These are phyloP conservation scores for Actinidia polygama DNA, from an alignment of 179 eudicot species.

Conservation along the genomic window DNA sequence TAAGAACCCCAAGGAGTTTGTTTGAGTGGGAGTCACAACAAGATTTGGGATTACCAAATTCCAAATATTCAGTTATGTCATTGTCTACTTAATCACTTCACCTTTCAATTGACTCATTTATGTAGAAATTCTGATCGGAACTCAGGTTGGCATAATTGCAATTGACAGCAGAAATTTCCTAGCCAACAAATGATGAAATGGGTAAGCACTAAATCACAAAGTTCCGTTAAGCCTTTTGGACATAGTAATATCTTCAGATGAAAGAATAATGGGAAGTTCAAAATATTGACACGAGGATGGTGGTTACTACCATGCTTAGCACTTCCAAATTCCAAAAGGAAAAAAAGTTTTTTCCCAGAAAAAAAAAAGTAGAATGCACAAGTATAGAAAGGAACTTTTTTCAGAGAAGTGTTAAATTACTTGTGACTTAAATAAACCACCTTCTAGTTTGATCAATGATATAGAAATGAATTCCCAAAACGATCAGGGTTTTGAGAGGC, in stretches of 20 bases:
- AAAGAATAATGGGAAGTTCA: not conserved
- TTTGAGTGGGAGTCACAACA: too few relatives aligned
- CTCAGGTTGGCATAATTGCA: slow-evolving; percentile 13
- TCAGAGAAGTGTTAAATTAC: not conserved
- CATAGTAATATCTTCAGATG: not conserved
- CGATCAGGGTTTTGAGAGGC: not conserved
- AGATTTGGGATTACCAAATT: slow-evolving; percentile 42
- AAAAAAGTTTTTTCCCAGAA: not conserved
- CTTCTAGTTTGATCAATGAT: not conserved
- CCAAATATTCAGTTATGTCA: slow-evolving; percentile 49
- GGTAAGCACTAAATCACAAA: slow-evolving; percentile 4
- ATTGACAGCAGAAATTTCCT: slow-evolving; percentile 41
- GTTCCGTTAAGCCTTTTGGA: not conserved
- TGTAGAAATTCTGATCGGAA: slow-evolving; percentile 17
- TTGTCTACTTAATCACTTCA: slow-evolving; percentile 41
- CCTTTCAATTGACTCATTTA: slow-evolving; percentile 30
- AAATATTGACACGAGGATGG: not conserved
- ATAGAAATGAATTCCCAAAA: not conserved
- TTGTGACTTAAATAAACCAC: not conserved
- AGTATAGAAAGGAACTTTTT: not conserved
- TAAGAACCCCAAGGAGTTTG: too few relatives aligned
- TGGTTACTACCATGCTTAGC: not conserved
- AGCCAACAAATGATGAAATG: slow-evolving; percentile 9
- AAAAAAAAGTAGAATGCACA: too few relatives aligned
- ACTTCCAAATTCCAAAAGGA: not conserved